These are phyloP conservation scores for Boletus speciosus DNA, from an alignment of 768 basidiomycete genomes.

Conservation along the genomic window DNA sequence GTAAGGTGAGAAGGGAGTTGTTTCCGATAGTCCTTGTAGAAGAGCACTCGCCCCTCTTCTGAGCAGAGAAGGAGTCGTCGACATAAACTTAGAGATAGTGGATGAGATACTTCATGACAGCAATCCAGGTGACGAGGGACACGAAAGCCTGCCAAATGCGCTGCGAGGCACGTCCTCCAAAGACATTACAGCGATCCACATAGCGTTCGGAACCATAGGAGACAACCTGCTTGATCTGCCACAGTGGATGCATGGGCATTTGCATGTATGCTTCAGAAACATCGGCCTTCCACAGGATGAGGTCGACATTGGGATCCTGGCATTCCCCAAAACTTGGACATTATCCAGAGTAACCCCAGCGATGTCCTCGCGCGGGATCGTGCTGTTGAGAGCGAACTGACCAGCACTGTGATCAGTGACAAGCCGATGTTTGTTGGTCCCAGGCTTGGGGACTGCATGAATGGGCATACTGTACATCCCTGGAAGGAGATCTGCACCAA, in stretches of 20 bases:
- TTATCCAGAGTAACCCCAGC: conserved; percentile 32
- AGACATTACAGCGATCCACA: conserved; percentile 25
- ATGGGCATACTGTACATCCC: conserved; percentile 44
- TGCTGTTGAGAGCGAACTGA: conserved; percentile 33
- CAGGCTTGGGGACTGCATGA: conserved; percentile 41
- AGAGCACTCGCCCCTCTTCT: background rate
- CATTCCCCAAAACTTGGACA: conserved; percentile 34
- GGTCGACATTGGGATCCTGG: background rate
- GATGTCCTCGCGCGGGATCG: conserved; percentile 17
- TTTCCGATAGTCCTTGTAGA: background rate
- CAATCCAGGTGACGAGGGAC: conserved; percentile 20
- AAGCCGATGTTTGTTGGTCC: conserved; percentile 33
- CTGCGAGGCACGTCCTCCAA: conserved; percentile 21
- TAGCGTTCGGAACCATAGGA: conserved; percentile 6
- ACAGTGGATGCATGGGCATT: conserved; percentile 36
- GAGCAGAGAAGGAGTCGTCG: conserved; percentile 24
- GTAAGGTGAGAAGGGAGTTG: background rate
- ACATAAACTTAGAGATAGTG: conserved; percentile 23
- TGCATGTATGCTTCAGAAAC: conserved; percentile 35
- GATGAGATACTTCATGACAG: conserved; percentile 14
- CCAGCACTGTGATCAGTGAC: conserved; percentile 41
- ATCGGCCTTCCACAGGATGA: conserved; percentile 34
- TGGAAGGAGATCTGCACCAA: conserved; percentile 26
- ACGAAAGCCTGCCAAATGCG: conserved; percentile 29
- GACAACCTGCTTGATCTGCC: conserved; percentile 41